phyloP scores from a whole-genome alignment of 176 grass and related monocot species.

The Hyparrhenia diplandra region DNA sequence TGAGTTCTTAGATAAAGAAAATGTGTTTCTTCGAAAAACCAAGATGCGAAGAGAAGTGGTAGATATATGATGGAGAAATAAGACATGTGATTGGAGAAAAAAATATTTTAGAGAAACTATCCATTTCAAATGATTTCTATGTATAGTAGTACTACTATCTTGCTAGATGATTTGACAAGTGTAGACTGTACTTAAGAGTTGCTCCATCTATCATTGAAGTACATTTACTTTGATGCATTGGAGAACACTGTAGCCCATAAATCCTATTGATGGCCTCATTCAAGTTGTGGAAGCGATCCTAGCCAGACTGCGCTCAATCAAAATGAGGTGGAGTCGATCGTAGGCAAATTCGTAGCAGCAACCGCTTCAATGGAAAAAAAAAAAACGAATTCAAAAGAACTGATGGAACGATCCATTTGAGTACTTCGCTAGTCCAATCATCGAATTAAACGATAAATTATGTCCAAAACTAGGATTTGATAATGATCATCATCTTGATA shows the following conservation, averaged over 20 bases:
- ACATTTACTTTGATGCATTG: slow-evolving; percentile 69
- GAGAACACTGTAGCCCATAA: slow-evolving; percentile 50
- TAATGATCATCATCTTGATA: background rate
- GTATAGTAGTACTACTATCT: too few species aligned
- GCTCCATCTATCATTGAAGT: slow-evolving; percentile 44
- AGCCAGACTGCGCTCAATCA: background rate
- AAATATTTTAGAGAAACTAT: background rate
- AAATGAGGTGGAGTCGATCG: background rate
- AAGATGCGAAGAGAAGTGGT: too few species aligned
- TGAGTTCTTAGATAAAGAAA: too few species aligned
- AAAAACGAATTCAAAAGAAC: background rate
- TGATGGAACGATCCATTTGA: background rate
- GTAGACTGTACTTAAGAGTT: slow-evolving; percentile 9
- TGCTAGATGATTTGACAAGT: too few species aligned
- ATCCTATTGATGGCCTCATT: slow-evolving; percentile 72
- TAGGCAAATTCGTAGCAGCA: too few species aligned
- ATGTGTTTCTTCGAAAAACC: too few species aligned
- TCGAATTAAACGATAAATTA: background rate
- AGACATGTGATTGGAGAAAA: too few species aligned
- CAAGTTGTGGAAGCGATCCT: slow-evolving; percentile 45
- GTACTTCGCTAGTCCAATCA: background rate
- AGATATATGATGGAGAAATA: too few species aligned
- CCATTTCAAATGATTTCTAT: too few species aligned
- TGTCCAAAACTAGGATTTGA: background rate
- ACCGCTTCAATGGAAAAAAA: background rate